Percentiles rank a stretch among this genome's conserved stretches.
Evolutionary conservation across 2,329 filamentous ascomycete genomes (phyloP).

Genomic region (Aspergillus sp.): DNA sequence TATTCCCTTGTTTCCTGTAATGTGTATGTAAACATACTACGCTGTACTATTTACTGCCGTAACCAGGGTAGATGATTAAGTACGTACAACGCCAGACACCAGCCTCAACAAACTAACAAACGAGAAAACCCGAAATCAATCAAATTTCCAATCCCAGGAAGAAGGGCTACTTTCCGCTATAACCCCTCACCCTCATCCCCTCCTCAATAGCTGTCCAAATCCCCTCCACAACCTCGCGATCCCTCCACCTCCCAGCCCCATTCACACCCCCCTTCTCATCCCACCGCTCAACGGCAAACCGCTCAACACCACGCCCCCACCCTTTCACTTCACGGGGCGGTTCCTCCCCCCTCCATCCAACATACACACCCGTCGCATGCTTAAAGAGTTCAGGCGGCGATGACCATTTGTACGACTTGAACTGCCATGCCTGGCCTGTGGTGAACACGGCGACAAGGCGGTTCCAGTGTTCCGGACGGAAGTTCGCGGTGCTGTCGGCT

Average conservation of each 20-base stretch:
- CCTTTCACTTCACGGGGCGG: slow-evolving; percentile 68
- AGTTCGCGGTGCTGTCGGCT: slow-evolving; percentile 85
- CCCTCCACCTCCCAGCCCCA: slow-evolving; percentile 59
- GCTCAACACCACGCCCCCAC: slow-evolving; percentile 80
- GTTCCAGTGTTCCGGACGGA: slow-evolving; percentile 97
- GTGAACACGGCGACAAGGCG: slow-evolving; percentile 95
- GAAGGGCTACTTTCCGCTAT: slow-evolving; percentile 40
- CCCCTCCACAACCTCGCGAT: slow-evolving; percentile 84
- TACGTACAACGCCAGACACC: too few species aligned
- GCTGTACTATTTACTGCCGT: too few species aligned
- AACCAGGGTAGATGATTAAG: too few species aligned
- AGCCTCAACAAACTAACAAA: too few species aligned
- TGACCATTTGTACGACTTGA: slow-evolving; percentile 96
- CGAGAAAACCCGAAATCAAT: too few species aligned
- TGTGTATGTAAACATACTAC: too few species aligned
- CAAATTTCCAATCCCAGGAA: too few species aligned
- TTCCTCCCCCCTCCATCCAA: slow-evolving; percentile 84
- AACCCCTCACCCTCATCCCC: slow-evolving; percentile 79
- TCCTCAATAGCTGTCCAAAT: slow-evolving; percentile 87
- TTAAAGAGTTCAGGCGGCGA: slow-evolving; percentile 82
- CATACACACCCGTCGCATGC: slow-evolving; percentile 77
- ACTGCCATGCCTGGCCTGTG: slow-evolving; percentile 96
- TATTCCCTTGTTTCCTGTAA: too few species aligned
- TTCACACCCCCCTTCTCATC: slow-evolving; percentile 41
- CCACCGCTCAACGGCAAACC: slow-evolving; percentile 78